Base-by-base conservation (phyloP, 208 protist species). In the Leptomonas seymouri region DNA sequence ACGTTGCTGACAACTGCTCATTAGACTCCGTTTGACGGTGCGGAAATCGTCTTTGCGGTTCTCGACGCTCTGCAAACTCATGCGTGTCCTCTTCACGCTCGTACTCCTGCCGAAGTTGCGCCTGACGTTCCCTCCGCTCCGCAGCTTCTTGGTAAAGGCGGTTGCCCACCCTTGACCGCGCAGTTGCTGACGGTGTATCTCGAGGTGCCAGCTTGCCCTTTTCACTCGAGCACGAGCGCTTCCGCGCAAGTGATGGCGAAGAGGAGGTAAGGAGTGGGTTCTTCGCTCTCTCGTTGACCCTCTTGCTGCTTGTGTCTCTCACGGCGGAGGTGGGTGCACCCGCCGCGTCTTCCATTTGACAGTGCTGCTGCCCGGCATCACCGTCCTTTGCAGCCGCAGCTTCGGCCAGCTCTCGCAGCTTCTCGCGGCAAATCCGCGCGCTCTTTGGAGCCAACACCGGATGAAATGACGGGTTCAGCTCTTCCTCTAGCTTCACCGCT, bases 381-480 rank as follows among this genome's bases (percentile, higher is more conserved):
- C 20, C n/a, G 11, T 30, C 34, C 34, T 21, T 8, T 39, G 8
- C 27, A 8, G 1, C n/a, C 23, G 21, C 36, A 4, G 44, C 3
- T 11, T 0, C 30, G 1, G 51, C 16, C 28, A 76, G 45, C 18
- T 66, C 71, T 12, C 63, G 62, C 50, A 61, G 49, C 48, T 76
- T 76, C 14, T 46, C 23, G 0, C 57, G 71, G 31, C 64, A 76
- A 28, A 76, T 70, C 6, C 58, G 55, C 44, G 36, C 63, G 18
- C 63, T 76, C 30, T 50, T 30, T 11, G 71, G 64, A 1, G 71
- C 55, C 23, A 76, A 21, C 2, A 30, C 39, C 1, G 71, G 64
- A 42, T 56, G 63, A 66, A 71, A 76, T 18, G 71, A 55, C 1
- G 71, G 71, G 25, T 67, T 45, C n/a, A 65, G 36, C 5, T 48